Percentiles rank a stretch among this genome's conserved stretches.
Conservation (phyloP, 1,284 basidiomycete species). For the Tremellales sp. region DNA sequence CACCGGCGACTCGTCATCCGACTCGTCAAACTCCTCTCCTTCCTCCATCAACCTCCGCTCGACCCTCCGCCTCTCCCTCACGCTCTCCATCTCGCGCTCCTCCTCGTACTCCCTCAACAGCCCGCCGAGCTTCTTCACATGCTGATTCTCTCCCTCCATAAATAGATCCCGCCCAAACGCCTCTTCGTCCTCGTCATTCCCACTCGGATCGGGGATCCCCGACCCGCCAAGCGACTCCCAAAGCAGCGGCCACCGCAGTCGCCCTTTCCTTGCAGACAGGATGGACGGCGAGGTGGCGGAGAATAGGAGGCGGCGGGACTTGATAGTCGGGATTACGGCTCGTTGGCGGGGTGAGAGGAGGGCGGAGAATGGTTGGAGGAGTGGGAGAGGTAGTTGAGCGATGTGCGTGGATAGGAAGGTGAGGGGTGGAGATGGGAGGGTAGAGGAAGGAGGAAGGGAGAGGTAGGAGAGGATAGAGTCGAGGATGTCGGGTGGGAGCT, state of each 20-base stretch:
- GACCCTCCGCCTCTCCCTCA: conserved; percentile 28
- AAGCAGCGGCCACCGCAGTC: conserved; percentile 42
- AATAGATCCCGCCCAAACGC: conserved; percentile 26
- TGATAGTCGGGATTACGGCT: conserved; percentile 30
- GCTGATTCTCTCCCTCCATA: conserved; percentile 13
- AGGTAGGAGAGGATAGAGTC: conserved; percentile 27
- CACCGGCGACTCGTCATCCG: conserved; percentile 30
- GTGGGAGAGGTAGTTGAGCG: conserved; percentile 21
- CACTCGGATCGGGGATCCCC: conserved; percentile 15
- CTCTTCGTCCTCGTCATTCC: conserved; percentile 28
- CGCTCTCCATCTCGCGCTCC: conserved; percentile 38
- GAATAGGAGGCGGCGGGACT: conserved; percentile 34
- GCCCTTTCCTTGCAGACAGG: conserved; percentile 26
- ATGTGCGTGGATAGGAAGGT: conserved; percentile 29
- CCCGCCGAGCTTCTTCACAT: conserved; percentile 43
- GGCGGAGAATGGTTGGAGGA: conserved; percentile 24
- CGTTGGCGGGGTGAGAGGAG: conserved; percentile 33
- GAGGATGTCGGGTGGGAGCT: conserved; percentile 23
- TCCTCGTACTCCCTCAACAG: conserved; percentile 43
- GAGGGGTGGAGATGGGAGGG: conserved; percentile 25
- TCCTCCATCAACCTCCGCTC: conserved; percentile 34
- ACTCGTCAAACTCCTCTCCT: conserved; percentile 44
- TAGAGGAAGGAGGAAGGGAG: conserved; percentile 14
- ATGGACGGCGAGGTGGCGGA: conserved; percentile 18
- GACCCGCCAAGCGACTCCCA: conserved; percentile 46